Percentiles rank a stretch among this genome's conserved stretches.
phyloP scores from a whole-genome alignment of 2,329 filamentous ascomycete species.

The Septoria linicola region DNA sequence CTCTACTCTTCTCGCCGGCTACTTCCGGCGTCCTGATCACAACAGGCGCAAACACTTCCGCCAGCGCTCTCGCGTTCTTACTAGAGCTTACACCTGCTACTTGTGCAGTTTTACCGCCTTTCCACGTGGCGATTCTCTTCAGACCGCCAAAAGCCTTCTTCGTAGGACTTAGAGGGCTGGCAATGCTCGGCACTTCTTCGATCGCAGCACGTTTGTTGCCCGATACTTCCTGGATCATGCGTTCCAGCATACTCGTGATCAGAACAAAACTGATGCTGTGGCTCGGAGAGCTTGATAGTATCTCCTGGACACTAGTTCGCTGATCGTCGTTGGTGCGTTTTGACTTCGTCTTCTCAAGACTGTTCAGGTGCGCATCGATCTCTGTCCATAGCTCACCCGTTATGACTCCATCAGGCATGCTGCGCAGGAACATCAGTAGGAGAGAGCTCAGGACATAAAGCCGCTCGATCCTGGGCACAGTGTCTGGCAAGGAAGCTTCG shows the following conservation, averaged over 20 bases:
- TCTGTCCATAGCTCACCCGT: slow-evolving; percentile 67
- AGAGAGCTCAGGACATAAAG: slow-evolving; percentile 72
- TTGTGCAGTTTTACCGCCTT: slow-evolving; percentile 53
- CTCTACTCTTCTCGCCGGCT: slow-evolving; percentile 59
- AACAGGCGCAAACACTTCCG: slow-evolving; percentile 63
- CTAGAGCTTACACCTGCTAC: background rate
- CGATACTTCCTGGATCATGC: slow-evolving; percentile 53
- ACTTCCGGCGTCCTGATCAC: slow-evolving; percentile 56
- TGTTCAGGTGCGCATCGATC: slow-evolving; percentile 59
- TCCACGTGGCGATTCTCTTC: slow-evolving; percentile 40
- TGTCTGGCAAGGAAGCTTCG: slow-evolving; percentile 59
- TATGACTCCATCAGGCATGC: slow-evolving; percentile 76
- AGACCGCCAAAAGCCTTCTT: slow-evolving; percentile 35
- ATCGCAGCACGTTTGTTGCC: slow-evolving; percentile 11
- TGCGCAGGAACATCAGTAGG: slow-evolving; percentile 70
- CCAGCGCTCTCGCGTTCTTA: slow-evolving; percentile 53
- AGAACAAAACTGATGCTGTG: slow-evolving; percentile 91
- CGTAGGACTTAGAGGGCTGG: slow-evolving; percentile 37
- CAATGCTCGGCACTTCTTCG: slow-evolving; percentile 25
- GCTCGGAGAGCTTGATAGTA: slow-evolving; percentile 67
- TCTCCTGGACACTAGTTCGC: slow-evolving; percentile 67
- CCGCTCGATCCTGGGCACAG: slow-evolving; percentile 64
- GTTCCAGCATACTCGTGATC: slow-evolving; percentile 71
- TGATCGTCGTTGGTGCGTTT: slow-evolving; percentile 54
- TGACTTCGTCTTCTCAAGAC: slow-evolving; percentile 49